Evolutionary conservation across 352 stramenopile species (phyloP).

Genomic region (Phytophthora uliginosa): DNA sequence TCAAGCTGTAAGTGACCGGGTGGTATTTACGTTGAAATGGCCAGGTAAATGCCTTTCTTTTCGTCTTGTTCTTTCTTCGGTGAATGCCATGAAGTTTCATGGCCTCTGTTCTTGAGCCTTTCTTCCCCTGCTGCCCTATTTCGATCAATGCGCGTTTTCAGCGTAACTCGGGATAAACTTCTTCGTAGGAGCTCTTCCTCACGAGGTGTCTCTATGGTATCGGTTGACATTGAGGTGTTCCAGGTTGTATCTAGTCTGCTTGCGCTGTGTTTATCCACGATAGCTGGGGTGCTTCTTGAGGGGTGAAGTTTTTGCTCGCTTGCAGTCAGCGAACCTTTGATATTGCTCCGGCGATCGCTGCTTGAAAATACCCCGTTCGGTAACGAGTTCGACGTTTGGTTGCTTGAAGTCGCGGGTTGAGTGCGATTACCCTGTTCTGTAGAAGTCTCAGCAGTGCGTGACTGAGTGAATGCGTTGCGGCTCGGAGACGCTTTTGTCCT

Average conservation of each 20-base stretch:
- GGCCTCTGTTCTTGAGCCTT: constrained; percentile 30
- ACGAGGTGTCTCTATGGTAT: constrained; percentile 21
- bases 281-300: constrained; percentile 22
- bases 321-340: not conserved
- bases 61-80: constrained; percentile 16
- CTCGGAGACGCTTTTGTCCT: constrained; percentile 17
- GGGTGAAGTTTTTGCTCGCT: constrained; percentile 11
- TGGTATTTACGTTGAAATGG: constrained; percentile 66
- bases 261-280: constrained; percentile 17
- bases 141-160: constrained; percentile 59
- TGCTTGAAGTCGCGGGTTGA: constrained; percentile 1
- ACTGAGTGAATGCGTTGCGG: not conserved
- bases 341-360: not conserved
- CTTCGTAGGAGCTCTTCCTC: constrained; percentile 67
- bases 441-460: not conserved
- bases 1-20: constrained; percentile 21
- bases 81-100: constrained; percentile 13
- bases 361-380: not conserved
- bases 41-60: constrained; percentile 55
- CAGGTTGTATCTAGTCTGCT: constrained; percentile 1
- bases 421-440: not conserved
- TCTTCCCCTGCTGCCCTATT: constrained; percentile 44
- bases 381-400: constrained; percentile 12
- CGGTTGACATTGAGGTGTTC: constrained; percentile 5
- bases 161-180: constrained; percentile 66